Evolutionary conservation across 495 filamentous ascomycete species (phyloP), one percentile per base, ranked within the genome.

Genomic region (Hypoxylon perforatum): DNA sequence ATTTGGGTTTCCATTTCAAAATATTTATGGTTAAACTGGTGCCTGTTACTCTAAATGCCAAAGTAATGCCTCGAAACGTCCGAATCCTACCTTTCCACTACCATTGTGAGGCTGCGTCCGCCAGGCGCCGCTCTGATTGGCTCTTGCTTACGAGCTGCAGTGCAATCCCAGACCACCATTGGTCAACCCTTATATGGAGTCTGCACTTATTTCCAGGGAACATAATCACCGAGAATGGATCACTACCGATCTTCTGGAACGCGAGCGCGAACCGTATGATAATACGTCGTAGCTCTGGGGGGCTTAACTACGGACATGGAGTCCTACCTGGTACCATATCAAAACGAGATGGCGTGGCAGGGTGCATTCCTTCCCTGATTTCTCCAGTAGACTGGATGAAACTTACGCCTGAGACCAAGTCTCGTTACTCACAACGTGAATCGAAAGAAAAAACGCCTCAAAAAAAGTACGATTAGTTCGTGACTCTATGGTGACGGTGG

Each of bases 131-230:
- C 28, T 21, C 41, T 67, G 53, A 70, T 66, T 70, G 62, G 67
- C 36, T 59, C 36, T 35, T 6, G n/a, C 33, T 58, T 70, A 70
- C 67, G 67, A 70, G 61, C 30, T 57, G 61, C 33, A 47, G n/a
- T n/a, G 15, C 17, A 1, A n/a, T 51, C 11, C 15, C 17, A 4
- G n/a, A 30, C 30, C 6, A 22, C 59, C 52, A 70, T 67, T 70
- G 67, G 67, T 46, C 63, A 55, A 53, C 48, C 53, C 52, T 39
- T 49, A 30, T 14, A 55, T 56, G 36, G 51, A 58, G 47, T 53
- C 56, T 18, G 52, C 52, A 55, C 41, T 42, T 61, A 61, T 61
- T 63, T 52, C 21, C 19, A 57, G 60, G 45, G 11, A 33, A 39
- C 28, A 61, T 65, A 52, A 63, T 58, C 53, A 48, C 15, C 44